These are phyloP conservation scores for Zygosaccharomyces lentus DNA, from an alignment of 805 yeast genomes.

Conservation along the genomic window DNA sequence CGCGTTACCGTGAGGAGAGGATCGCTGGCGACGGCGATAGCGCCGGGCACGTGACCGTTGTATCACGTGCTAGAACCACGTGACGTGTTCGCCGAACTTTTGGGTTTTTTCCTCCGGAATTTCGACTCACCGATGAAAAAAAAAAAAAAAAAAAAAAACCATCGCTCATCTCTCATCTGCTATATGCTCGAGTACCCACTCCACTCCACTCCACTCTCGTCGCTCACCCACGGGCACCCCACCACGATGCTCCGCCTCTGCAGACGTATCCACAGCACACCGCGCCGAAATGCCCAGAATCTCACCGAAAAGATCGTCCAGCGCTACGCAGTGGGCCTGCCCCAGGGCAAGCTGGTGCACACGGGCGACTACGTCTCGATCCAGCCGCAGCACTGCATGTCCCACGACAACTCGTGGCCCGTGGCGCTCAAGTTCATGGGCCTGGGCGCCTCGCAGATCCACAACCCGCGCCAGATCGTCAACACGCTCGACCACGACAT, in stretches of 20 bases:
- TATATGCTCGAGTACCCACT: no score
- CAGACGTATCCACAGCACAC: conserved; percentile 22
- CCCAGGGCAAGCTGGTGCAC: conserved; percentile 68
- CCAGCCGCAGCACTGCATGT: conserved; percentile 96
- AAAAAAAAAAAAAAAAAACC: not conserved
- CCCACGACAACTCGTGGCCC: conserved; percentile 99
- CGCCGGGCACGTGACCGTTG: not conserved
- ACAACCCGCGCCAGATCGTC: conserved; percentile 86
- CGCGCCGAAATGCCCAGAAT: conserved; percentile 51
- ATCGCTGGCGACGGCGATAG: not conserved
- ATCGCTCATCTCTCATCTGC: not conserved
- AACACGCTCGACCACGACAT: conserved; percentile 98
- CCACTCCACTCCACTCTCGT: not conserved
- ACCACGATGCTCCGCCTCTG: conserved; percentile 25
- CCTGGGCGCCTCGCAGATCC: conserved; percentile 79
- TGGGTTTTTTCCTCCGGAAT: conserved; percentile 13
- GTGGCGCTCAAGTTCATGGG: conserved; percentile 96
- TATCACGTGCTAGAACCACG: no score
- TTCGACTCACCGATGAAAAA: conserved; percentile 1
- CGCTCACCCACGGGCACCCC: not conserved
- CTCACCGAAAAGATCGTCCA: conserved; percentile 95
- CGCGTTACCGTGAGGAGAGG: not conserved
- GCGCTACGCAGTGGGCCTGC: conserved; percentile 80
- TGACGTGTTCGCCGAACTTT: no score
- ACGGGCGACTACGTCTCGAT: conserved; percentile 95